Base-by-base conservation (phyloP, 164 flowering plant species). In the Umbellularia californica region DNA sequence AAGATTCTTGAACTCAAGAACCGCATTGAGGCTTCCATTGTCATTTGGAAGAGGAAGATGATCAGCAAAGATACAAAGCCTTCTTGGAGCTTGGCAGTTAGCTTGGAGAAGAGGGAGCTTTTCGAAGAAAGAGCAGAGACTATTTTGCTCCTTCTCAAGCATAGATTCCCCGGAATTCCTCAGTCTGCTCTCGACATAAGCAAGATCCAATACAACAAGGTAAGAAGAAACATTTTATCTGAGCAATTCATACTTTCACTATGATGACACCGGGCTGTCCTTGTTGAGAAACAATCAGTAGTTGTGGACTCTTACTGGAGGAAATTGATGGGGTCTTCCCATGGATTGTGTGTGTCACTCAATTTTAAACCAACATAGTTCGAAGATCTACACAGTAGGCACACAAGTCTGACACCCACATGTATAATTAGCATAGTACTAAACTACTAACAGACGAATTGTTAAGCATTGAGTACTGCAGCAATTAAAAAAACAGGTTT, bases 121-220 rank as follows among this genome's bases (percentile, higher is more conserved):
- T 94, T 94, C 60, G 98, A 94, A 81, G 98, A 94, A 71, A 90
- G 98, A 80, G 94, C 90, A 23, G 97, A 94, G 71, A 92, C 94
- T 28, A 88, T 94, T 72, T 78, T 94, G 68, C 80, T 90, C 75
- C 82, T 92, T 30, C 85, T 94, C 71, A 94, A 94, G 71, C 98
- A 90, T 12, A 82, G 83, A 22, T 94, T 92, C 71, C 98, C 97
- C 0, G 98, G 97, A 25, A 81, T 90, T 76, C 86, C 98, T 72
- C 98, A 94, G 78, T 94, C 98, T 9, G 19, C 86, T 1, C 92
- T 94, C 2, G 98, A 94, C 78, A 86, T 92, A 75, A 84, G 88
- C 79, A 94, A 92, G 76, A 94, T 94, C 77, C 95, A 94, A 71
- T 87, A 50, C 72, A 94, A 88, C 79, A 81, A 70, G 87, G 98